Base-by-base conservation (phyloP, 768 basidiomycete genomes). In the Rhizopogon vesiculosus region DNA sequence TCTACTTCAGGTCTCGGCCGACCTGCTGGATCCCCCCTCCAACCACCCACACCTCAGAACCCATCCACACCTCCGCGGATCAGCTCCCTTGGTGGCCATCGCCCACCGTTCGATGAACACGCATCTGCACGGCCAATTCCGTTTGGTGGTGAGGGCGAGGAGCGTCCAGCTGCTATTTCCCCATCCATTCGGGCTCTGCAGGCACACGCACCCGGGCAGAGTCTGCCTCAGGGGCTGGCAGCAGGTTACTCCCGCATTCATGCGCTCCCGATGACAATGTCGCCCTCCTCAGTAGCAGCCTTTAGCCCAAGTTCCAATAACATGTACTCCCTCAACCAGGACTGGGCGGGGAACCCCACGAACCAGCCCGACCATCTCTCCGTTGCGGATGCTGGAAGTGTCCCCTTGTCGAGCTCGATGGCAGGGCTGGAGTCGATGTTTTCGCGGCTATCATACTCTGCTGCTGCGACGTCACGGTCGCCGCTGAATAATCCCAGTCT, bases 241-340 rank as follows among this genome's bases (percentile, higher is more conserved):
- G 91, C 91, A 0, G 94, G 93, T 0, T 86, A 93, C 66, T 93
- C 91, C 29, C 80, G 93, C 56, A 87, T 98, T 55, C 94, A 98
- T 62, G 87, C 93, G 1, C 73, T 78, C 28, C 78, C 81, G 0
- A 68, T 64, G n/a, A 45, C 66, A 1, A 70, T 73, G 19, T 78
- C 75, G 0, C 78, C 78, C 19, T 50, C 64, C 39, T 69, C 69
- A 4, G 68, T 44, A 1, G 59, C 63, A 10, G 62, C 69, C 6
- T 63, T 72, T 51, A 69, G 62, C 42, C 69, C 70, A 15, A 67
- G 69, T 0, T 66, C 68, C 18, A 71, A 67, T 3, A 68, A 64
- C 7, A 52, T 62, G 2, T 72, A 69, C 59, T 57, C 62, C 0
- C 69, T 69, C 59, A 69, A 69, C 15, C 61, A 59, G 13, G 68